Percentiles rank a stretch among this genome's conserved stretches.
These are phyloP conservation scores for Diaporthe amygdali DNA, from an alignment of 2,329 filamentous ascomycete genomes.

Conservation along the genomic window DNA sequence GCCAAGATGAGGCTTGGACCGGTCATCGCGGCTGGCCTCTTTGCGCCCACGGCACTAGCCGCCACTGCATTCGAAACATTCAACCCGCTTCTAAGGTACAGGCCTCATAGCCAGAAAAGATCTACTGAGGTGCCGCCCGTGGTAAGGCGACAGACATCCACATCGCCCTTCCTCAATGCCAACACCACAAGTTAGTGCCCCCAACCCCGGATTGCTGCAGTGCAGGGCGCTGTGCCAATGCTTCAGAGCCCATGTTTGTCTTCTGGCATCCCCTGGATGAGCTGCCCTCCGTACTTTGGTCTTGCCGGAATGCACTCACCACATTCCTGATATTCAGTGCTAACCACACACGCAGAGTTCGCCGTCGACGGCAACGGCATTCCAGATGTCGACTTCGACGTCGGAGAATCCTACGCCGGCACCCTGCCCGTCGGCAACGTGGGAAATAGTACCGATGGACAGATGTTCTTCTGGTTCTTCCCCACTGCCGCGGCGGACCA, in stretches of 20 bases:
- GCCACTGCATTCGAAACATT: constrained; percentile 9
- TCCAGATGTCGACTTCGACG: constrained; percentile 69
- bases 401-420: constrained; percentile 65
- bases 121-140: neutral
- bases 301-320: neutral
- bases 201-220: neutral
- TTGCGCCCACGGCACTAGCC: neutral
- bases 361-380: constrained; percentile 64
- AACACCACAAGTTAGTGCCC: constrained; percentile 31
- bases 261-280: neutral
- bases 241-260: neutral
- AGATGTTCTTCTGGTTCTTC: constrained; percentile 69
- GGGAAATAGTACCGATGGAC: constrained; percentile 44
- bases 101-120: neutral
- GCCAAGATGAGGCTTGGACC: constrained; percentile 12
- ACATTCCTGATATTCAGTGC: neutral
- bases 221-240: neutral
- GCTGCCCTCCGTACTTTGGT: neutral
- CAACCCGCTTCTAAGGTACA: constrained; percentile 18
- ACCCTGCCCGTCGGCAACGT: constrained; percentile 60
- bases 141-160: constrained; percentile 5
- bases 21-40: neutral
- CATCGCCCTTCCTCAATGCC: constrained; percentile 29
- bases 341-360: constrained; percentile 48
- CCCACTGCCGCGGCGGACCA: constrained; percentile 53